phyloP scores from a whole-genome alignment of 1,284 basidiomycete genomes.

The Austroboletus niveus region DNA sequence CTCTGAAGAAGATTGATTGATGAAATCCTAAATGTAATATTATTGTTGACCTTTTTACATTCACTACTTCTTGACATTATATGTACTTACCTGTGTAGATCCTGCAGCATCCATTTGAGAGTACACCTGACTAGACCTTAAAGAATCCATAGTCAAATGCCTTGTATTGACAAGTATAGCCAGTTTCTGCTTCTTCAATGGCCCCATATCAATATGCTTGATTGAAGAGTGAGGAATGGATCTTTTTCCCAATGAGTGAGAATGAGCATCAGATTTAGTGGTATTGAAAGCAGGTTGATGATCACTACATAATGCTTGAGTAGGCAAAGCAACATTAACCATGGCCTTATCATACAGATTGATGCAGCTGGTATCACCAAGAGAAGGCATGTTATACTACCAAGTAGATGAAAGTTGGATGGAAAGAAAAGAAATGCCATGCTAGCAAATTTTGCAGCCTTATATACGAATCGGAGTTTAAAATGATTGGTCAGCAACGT shows the following conservation, averaged over 20 bases:
- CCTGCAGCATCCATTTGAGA: background rate
- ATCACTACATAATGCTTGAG: background rate
- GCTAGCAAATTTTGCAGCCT: background rate
- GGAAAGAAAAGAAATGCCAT: background rate
- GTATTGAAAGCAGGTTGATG: background rate
- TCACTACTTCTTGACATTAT: fast-evolving
- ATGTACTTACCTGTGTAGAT: constrained; percentile 7
- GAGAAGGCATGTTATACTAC: background rate
- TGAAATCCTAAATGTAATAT: background rate
- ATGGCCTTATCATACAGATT: background rate
- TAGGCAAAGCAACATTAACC: background rate
- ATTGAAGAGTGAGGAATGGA: background rate
- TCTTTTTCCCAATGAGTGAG: background rate
- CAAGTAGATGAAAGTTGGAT: background rate
- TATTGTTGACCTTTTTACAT: background rate
- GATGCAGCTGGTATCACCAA: background rate
- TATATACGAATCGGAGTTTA: constrained; percentile 24
- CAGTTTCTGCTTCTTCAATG: constrained; percentile 5
- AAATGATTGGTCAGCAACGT: constrained; percentile 1
- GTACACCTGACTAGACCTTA: background rate
- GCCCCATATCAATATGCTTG: background rate
- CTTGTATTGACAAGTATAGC: constrained; percentile 21
- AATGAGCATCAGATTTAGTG: background rate
- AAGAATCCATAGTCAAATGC: constrained; percentile 3
- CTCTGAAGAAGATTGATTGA: background rate